These are phyloP conservation scores for Naganishia liquefaciens DNA, from an alignment of 1,284 basidiomycete genomes.

Conservation along the genomic window DNA sequence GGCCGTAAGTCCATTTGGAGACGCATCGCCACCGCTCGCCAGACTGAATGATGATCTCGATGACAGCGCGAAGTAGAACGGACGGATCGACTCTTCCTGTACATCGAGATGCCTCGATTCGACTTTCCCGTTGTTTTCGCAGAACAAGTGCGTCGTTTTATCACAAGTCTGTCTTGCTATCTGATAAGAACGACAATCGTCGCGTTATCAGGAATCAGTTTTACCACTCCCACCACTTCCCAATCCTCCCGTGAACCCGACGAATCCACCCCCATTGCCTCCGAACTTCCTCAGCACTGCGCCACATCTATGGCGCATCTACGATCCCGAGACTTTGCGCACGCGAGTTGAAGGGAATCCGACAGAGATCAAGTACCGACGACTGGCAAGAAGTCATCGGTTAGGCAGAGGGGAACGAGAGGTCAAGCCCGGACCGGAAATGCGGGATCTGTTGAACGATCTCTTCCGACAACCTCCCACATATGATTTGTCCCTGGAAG, in stretches of 20 bases:
- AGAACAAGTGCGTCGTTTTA: conserved; percentile 63
- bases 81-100: conserved; percentile 85
- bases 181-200: neutral
- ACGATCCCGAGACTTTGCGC: conserved; percentile 71
- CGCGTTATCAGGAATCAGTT: conserved; percentile 40
- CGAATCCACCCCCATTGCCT: conserved; percentile 47
- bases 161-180: neutral
- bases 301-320: conserved; percentile 77
- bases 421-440: conserved; percentile 92
- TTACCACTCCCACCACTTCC: conserved; percentile 47
- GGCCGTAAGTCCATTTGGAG: conserved; percentile 60
- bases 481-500: conserved; percentile 79
- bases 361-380: conserved; percentile 94
- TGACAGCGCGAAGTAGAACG: conserved; percentile 77
- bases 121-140: conserved; percentile 97
- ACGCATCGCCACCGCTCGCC: neutral
- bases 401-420: conserved; percentile 93
- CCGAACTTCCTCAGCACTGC: conserved; percentile 61
- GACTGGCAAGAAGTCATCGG: conserved; percentile 89
- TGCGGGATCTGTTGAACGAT: conserved; percentile 86
- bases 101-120: conserved; percentile 94
- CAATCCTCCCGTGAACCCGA: conserved; percentile 38
- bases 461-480: conserved; percentile 89
- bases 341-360: conserved; percentile 72
- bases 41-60: neutral